phyloP scores from a whole-genome alignment of 305 asterid species.

The Fraxinus sp. region DNA sequence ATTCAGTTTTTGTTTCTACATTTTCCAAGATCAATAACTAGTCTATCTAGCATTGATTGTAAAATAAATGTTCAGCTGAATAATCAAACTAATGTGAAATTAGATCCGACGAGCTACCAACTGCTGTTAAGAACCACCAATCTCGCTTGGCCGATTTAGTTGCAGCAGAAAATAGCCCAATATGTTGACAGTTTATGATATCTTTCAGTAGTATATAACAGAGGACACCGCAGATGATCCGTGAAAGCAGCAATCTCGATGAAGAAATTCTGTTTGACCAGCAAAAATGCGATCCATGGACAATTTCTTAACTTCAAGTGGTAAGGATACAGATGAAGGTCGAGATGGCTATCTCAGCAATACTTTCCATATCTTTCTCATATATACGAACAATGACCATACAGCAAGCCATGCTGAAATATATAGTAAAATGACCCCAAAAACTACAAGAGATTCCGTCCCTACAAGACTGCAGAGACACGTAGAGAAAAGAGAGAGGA shows the following conservation, averaged over 20 bases:
- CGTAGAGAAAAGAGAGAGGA: not conserved
- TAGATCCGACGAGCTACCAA: not conserved
- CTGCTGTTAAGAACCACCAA: not conserved
- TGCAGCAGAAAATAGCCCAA: not conserved
- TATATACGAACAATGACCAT: conserved; percentile 81
- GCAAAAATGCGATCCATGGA: conserved; percentile 16
- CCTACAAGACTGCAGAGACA: conserved; percentile 52
- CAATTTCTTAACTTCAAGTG: conserved; percentile 14
- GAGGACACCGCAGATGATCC: conserved; percentile 24
- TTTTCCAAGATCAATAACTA: conserved; percentile 13
- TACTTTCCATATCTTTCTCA: conserved; percentile 83
- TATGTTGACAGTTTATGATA: not conserved
- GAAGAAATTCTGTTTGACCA: conserved; percentile 21
- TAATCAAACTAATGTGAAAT: not conserved
- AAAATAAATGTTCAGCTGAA: not conserved
- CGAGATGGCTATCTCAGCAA: conserved; percentile 49
- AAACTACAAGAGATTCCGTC: conserved; percentile 51
- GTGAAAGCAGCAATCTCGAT: conserved; percentile 16
- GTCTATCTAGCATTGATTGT: not conserved
- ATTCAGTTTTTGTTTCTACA: not conserved
- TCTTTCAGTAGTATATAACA: not conserved
- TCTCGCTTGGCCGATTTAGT: not conserved
- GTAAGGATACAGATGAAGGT: conserved; percentile 6
- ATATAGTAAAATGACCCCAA: conserved; percentile 76
- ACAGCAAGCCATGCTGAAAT: conserved; percentile 84